Conservation (phyloP, 495 filamentous ascomycete species). For the Halenospora varia region DNA sequence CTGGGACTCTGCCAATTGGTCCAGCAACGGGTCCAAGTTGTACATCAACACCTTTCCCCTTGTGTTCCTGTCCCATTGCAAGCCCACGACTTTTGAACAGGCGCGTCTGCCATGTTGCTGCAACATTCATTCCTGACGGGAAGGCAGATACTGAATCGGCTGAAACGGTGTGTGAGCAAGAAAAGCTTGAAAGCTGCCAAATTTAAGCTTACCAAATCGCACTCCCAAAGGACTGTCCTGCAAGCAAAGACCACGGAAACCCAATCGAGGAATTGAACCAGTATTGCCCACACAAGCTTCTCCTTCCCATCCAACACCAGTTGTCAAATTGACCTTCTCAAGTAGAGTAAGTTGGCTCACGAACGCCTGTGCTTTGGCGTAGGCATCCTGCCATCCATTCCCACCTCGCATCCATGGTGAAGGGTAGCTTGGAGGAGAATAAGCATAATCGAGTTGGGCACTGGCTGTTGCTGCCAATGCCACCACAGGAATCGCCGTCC, state of each 20-base stretch:
- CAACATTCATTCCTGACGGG: conserved; percentile 74
- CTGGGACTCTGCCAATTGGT: conserved; percentile 69
- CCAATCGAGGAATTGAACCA: conserved; percentile 69
- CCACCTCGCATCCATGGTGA: conserved; percentile 76
- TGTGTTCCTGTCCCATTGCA: conserved; percentile 77
- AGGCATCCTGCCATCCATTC: conserved; percentile 74
- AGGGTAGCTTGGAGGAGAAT: conserved; percentile 67
- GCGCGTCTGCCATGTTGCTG: conserved; percentile 59
- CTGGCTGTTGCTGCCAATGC: conserved; percentile 12
- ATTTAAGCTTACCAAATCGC: conserved; percentile 50
- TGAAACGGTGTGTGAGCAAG: conserved; percentile 19
- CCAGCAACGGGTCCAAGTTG: conserved; percentile 88
- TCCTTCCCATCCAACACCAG: conserved; percentile 67
- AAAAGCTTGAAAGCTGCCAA: background rate
- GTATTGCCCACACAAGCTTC: conserved; percentile 25
- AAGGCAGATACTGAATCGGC: conserved; percentile 78
- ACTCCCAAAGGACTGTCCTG: conserved; percentile 89
- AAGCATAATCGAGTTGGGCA: conserved; percentile 12
- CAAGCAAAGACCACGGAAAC: conserved; percentile 76
- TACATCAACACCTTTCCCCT: conserved; percentile 79
- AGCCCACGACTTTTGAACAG: conserved; percentile 71
- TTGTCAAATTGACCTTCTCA: conserved; percentile 93
- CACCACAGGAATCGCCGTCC: conserved; percentile 4
- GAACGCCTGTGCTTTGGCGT: conserved; percentile 69
- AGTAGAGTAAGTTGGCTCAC: conserved; percentile 78